These are phyloP conservation scores for Ophiocordyceps australis DNA, from an alignment of 2,329 filamentous ascomycete genomes.

Conservation along the genomic window DNA sequence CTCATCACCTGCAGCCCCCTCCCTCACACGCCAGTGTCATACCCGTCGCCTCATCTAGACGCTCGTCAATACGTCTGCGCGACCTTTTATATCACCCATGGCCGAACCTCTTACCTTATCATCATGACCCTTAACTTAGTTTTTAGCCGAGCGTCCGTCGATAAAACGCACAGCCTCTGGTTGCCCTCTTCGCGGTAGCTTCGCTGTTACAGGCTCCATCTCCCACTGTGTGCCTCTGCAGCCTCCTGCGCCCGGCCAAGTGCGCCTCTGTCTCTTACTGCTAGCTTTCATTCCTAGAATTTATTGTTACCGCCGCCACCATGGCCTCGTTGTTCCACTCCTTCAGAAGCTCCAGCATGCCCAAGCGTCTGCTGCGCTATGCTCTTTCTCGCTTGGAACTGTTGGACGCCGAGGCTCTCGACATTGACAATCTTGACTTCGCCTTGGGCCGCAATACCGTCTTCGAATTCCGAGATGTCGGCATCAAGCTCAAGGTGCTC, in stretches of 20 bases:
- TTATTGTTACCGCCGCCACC: constrained; percentile 4
- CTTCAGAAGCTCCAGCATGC: constrained; percentile 53
- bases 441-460: constrained; percentile 66
- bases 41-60: too few species aligned
- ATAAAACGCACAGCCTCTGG: constrained; percentile 9
- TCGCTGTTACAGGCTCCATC: too few species aligned
- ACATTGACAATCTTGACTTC: constrained; percentile 74
- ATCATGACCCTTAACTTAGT: constrained; percentile 9
- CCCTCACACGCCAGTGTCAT: too few species aligned
- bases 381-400: constrained; percentile 69
- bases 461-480: constrained; percentile 75
- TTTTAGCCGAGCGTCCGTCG: constrained; percentile 15
- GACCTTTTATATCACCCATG: too few species aligned
- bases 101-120: not conserved
- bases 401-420: constrained; percentile 71
- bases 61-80: too few species aligned
- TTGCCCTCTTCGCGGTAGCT: not conserved
- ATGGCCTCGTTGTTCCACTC: constrained; percentile 60
- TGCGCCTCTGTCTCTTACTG: not conserved
- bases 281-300: not conserved
- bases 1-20: too few species aligned
- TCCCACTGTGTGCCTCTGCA: too few species aligned
- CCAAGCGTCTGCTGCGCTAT: constrained; percentile 78
- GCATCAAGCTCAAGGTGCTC: constrained; percentile 54
- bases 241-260: too few species aligned